Evolutionary conservation across 352 stramenopile species (phyloP).

Genomic region (Elongisporangium anandrum): DNA sequence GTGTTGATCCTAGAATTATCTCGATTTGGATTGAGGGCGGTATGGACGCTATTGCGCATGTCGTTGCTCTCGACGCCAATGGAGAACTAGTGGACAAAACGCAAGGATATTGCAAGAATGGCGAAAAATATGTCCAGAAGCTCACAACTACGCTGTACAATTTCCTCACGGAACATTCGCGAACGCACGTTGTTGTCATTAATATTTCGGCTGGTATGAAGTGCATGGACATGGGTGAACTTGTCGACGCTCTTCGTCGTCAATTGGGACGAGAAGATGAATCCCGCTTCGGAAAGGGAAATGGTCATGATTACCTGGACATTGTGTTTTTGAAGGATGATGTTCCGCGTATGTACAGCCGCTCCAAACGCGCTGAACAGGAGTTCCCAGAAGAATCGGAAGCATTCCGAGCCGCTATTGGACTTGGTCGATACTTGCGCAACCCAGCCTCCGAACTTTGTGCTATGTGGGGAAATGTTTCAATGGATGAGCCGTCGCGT

Average conservation of each 20-base stretch:
- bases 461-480: conserved; percentile 83
- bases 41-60: conserved; percentile 76
- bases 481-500: conserved; percentile 71
- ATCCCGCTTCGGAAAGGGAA: conserved; percentile 62
- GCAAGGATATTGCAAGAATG: conserved; percentile 75
- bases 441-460: conserved; percentile 83
- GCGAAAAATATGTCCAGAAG: conserved; percentile 68
- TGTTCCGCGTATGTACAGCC: conserved; percentile 84
- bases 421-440: conserved; percentile 74
- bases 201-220: conserved; percentile 88
- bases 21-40: conserved; percentile 85
- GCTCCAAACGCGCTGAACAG: conserved; percentile 75
- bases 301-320: conserved; percentile 82
- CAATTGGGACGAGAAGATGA: conserved; percentile 69
- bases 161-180: conserved; percentile 78
- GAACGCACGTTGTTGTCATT: conserved; percentile 83
- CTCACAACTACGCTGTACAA: conserved; percentile 75
- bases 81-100: conserved; percentile 86
- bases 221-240: conserved; percentile 87
- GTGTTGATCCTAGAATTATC: conserved; percentile 75
- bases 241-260: conserved; percentile 79
- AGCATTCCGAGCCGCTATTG: conserved; percentile 70
- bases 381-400: conserved; percentile 86
- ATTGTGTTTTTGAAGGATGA: conserved; percentile 89
- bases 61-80: conserved; percentile 83